Conservation (phyloP, 129 eudicot genomes). For the Chrysanthemum makinoi region DNA sequence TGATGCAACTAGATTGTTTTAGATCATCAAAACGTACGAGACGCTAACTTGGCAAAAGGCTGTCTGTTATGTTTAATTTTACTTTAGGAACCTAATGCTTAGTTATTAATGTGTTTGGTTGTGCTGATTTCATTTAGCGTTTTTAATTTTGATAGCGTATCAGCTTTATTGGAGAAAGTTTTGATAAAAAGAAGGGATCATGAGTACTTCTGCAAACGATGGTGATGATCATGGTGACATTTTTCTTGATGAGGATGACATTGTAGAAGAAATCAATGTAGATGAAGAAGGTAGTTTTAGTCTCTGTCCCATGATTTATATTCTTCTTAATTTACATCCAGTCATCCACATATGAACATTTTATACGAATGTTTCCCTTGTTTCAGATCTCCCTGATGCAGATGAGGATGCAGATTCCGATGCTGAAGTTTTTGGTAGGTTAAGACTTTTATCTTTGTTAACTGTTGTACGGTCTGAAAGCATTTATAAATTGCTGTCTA, state of each 20-base stretch:
- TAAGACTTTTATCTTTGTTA: neutral
- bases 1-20: no score
- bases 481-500: no score
- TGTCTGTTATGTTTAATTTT: no score
- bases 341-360: neutral
- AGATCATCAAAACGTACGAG: no score
- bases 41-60: no score
- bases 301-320: neutral
- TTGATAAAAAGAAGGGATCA: constrained; percentile 22
- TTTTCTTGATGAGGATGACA: constrained; percentile 71
- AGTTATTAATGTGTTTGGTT: neutral
- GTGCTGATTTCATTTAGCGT: neutral
- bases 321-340: neutral
- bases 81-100: no score
- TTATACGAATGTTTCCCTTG: constrained; percentile 10
- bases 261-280: constrained; percentile 57
- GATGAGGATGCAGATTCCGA: constrained; percentile 76
- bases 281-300: constrained; percentile 75
- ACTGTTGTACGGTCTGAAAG: no score
- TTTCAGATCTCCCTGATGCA: constrained; percentile 89
- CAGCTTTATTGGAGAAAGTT: neutral
- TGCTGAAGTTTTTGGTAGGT: constrained; percentile 48
- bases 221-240: constrained; percentile 56
- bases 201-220: constrained; percentile 41
- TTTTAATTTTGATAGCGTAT: constrained; percentile 13